Evolutionary conservation across 176 grass and related monocot species (phyloP), one percentile per base, ranked within the genome.

Genomic region (Carex myosuroides): DNA sequence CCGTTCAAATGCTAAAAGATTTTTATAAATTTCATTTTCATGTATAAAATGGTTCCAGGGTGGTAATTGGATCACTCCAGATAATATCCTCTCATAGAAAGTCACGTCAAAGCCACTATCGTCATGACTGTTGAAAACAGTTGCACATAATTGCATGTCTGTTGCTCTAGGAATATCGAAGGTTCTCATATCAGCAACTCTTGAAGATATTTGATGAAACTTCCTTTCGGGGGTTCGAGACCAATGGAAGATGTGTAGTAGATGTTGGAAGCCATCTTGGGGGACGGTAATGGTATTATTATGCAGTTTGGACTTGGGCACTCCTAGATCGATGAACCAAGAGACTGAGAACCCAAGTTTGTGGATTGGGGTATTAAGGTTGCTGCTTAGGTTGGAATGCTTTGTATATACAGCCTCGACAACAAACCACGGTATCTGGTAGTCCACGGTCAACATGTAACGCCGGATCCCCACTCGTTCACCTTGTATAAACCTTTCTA

Each of bases 271-370:
- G 46, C 46, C 46, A 48, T 10, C 46, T 48, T 2, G 0, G 2
- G 46, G 46, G 10, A 48, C 2, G 5, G 4, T 39, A 39, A 39
- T 39, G 9, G 46, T 2, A 48, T 11, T 10, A 48, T 11, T 2
- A 48, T 48, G 2, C 46, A 48, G 2, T 12, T 48, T 48, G 9
- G 8, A 48, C 46, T 10, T 10, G 46, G 1, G 46, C 5, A 1
- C 16, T 1, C 17, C 0, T 0, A 5, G 57, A 7, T n/a, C 0
- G 57, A n/a, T 3, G 17, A 2, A 0, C 0, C n/a, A 0, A n/a
- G n/a, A 59, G 57, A 3, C 2, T n/a, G 57, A 59, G 17, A 59
- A 2, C 16, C 1, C 16, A n/a, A 59, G 17, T 6, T n/a, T 0
- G 17, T 59, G 57, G 5, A 59, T 59, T 57, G 54, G 54, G 14